A percentile compares a stretch with the other conserved stretches of the same genome.
Evolutionary conservation across 169 alveolate species (phyloP).

Genomic region (Plasmodium relictum): DNA sequence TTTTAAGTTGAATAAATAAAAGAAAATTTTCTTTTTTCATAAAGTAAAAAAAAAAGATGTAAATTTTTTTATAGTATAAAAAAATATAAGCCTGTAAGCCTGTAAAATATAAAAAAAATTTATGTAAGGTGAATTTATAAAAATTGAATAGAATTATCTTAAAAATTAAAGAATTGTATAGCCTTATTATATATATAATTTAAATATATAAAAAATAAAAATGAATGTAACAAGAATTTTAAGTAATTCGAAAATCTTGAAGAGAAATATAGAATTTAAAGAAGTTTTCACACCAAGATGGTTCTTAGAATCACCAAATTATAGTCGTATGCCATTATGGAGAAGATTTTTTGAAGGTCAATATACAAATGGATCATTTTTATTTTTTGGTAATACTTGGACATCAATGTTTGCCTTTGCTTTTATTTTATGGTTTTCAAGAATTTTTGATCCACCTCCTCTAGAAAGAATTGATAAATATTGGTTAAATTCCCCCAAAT

Average conservation of each 20-base stretch:
- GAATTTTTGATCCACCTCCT: conserved; percentile 91
- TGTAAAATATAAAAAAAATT: too few species aligned
- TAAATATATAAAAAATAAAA: background rate
- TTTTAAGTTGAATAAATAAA: too few species aligned
- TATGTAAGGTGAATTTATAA: too few species aligned
- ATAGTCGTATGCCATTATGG: conserved; percentile 89
- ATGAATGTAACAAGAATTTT: conserved; percentile 52
- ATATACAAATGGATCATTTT: conserved; percentile 86
- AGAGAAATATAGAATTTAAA: conserved; percentile 82
- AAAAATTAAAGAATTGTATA: too few species aligned
- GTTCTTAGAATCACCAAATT: conserved; percentile 90
- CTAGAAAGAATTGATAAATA: conserved; percentile 89
- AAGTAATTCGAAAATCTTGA: conserved; percentile 36
- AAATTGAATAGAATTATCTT: too few species aligned
- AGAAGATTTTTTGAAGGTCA: conserved; percentile 90
- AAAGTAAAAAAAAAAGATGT: too few species aligned
- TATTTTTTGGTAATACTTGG: conserved; percentile 91
- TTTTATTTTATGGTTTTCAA: conserved; percentile 87
- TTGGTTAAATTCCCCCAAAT: conserved; percentile 91
- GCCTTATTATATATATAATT: too few species aligned
- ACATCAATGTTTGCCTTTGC: conserved; percentile 91
- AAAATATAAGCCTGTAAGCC: too few species aligned
- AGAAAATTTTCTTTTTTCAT: too few species aligned
- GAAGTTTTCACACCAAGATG: conserved; percentile 86
- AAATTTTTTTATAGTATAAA: too few species aligned